A percentile compares a stretch with the other conserved stretches of the same genome.
phyloP scores from a whole-genome alignment of 2,329 filamentous ascomycete genomes.

The Alternaria sp. region DNA sequence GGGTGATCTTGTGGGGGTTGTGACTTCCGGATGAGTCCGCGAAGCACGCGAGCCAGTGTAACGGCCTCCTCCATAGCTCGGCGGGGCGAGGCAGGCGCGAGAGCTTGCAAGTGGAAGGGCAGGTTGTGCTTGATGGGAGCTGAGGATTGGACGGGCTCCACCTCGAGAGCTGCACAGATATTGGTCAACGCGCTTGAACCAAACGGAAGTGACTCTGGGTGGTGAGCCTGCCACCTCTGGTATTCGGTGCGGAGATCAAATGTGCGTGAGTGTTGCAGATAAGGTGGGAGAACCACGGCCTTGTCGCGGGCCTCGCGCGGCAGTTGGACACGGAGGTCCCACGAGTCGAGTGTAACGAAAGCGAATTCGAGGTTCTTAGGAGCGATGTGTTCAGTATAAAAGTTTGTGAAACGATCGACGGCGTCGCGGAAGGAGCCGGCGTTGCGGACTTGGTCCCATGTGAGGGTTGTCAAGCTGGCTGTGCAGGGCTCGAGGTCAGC shows the following conservation, averaged over 20 bases:
- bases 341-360: conserved; percentile 97
- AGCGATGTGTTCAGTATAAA: conserved; percentile 89
- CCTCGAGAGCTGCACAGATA: conserved; percentile 97
- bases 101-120: conserved; percentile 94
- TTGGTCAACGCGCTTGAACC: conserved; percentile 94
- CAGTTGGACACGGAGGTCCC: conserved; percentile 97
- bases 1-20: conserved; percentile 93
- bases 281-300: conserved; percentile 93
- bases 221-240: conserved; percentile 97
- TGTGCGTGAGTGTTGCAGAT: conserved; percentile 95
- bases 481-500: conserved; percentile 30
- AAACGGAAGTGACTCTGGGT: conserved; percentile 96
- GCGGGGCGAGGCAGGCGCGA: conserved; percentile 92
- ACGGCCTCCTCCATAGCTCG: conserved; percentile 98
- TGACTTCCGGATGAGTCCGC: conserved; percentile 93
- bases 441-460: conserved; percentile 98
- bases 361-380: conserved; percentile 95
- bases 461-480: conserved; percentile 97
- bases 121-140: conserved; percentile 99
- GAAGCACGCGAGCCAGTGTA: conserved; percentile 89
- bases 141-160: conserved; percentile 96
- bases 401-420: conserved; percentile 92
- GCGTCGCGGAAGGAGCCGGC: conserved; percentile 97
- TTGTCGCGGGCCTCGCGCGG: conserved; percentile 98
- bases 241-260: conserved; percentile 98